Conservation (phyloP, 352 stramenopile genomes). For the Pythium volutum region DNA sequence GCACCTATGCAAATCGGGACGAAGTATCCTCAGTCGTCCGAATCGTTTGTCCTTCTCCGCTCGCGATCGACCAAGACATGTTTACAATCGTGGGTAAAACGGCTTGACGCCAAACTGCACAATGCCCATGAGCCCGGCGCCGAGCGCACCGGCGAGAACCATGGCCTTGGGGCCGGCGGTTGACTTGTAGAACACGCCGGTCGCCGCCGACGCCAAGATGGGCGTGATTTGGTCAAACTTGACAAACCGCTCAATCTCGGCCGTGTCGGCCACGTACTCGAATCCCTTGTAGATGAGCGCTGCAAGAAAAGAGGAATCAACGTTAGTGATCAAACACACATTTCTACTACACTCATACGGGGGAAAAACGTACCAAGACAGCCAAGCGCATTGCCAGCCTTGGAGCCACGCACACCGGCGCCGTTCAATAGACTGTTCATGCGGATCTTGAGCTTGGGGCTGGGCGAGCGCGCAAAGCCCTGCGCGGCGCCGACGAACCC, state of each 20-base stretch:
- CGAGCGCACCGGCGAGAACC: slow-evolving; percentile 75
- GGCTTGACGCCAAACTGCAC: slow-evolving; percentile 86
- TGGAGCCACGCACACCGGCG: slow-evolving; percentile 73
- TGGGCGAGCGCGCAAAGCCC: slow-evolving; percentile 70
- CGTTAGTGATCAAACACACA: not conserved
- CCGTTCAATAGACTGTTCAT: slow-evolving; percentile 90
- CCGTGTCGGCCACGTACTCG: slow-evolving; percentile 75
- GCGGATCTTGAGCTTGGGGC: slow-evolving; percentile 85
- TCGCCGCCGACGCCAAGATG: slow-evolving; percentile 78
- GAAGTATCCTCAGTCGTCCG: not conserved
- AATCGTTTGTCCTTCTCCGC: not conserved
- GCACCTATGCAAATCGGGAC: not conserved
- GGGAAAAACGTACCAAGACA: slow-evolving; percentile 52
- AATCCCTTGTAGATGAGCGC: slow-evolving; percentile 88
- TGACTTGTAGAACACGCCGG: slow-evolving; percentile 85
- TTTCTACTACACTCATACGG: not conserved
- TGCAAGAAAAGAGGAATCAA: slow-evolving; percentile 24
- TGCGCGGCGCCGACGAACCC: slow-evolving; percentile 62
- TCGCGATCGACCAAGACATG: not conserved
- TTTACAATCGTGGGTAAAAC: slow-evolving; percentile 75
- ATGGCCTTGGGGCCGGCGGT: slow-evolving; percentile 81
- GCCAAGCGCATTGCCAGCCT: slow-evolving; percentile 79
- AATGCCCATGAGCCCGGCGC: slow-evolving; percentile 77
- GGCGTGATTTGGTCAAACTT: slow-evolving; percentile 84
- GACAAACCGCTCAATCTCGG: slow-evolving; percentile 78